These are phyloP conservation scores for Penicillium italicum DNA, from an alignment of 2,329 filamentous ascomycete species.

Conservation along the genomic window DNA sequence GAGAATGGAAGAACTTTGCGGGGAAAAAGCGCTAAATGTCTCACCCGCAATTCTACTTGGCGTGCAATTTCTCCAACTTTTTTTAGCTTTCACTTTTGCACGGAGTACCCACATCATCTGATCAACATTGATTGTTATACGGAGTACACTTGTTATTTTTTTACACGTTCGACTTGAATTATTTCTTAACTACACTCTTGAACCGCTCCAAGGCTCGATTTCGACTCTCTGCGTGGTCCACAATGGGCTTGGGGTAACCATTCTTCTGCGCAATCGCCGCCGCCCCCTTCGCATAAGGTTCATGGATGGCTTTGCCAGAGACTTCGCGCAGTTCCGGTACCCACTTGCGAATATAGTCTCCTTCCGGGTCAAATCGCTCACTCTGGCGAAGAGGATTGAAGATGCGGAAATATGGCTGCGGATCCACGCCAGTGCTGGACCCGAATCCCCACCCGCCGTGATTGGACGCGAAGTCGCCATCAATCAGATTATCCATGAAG, in stretches of 20 bases:
- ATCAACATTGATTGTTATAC: background rate
- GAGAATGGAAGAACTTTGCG: constrained; percentile 1
- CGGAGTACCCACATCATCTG: background rate
- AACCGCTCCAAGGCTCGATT: constrained; percentile 67
- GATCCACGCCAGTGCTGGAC: constrained; percentile 70
- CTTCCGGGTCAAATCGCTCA: constrained; percentile 77
- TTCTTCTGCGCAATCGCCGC: constrained; percentile 57
- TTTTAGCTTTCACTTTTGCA: background rate
- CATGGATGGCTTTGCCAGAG: constrained; percentile 69
- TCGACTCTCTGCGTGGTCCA: constrained; percentile 68
- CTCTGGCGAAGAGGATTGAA: constrained; percentile 84
- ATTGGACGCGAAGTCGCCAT: constrained; percentile 77
- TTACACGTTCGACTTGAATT: background rate
- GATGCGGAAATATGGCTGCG: constrained; percentile 85
- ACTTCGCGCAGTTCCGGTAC: constrained; percentile 68
- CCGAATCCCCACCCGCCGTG: constrained; percentile 67
- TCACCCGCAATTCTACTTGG: constrained; percentile 5
- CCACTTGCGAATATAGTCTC: constrained; percentile 79
- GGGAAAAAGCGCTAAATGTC: constrained; percentile 10
- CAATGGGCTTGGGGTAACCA: constrained; percentile 71
- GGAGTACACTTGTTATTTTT: background rate
- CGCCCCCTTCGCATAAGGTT: constrained; percentile 68
- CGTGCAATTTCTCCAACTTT: constrained; percentile 1
- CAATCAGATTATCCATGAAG: constrained; percentile 77
- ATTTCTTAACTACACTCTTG: constrained; percentile 51